Evolutionary conservation across 2,329 filamentous ascomycete genomes (phyloP).

Genomic region (Nigrograna mackinnonii): DNA sequence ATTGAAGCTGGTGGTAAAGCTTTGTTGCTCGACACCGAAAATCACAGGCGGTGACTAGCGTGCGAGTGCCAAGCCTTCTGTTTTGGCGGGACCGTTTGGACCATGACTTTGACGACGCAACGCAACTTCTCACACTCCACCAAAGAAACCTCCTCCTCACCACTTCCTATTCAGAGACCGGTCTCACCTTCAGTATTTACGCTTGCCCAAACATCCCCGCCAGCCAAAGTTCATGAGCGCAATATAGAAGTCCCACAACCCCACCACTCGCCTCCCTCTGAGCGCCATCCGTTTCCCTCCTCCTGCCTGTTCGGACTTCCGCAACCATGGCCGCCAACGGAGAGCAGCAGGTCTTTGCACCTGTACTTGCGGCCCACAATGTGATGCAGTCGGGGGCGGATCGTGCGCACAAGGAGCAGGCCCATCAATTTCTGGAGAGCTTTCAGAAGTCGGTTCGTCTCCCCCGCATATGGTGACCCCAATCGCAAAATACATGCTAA

Average conservation of each 20-base stretch:
- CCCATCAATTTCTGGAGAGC: slow-evolving; percentile 86
- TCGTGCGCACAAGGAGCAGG: slow-evolving; percentile 81
- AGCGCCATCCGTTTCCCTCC: slow-evolving; percentile 25
- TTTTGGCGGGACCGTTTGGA: too few relatives aligned
- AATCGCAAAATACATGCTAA: slow-evolving; percentile 25
- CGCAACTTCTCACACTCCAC: too few relatives aligned
- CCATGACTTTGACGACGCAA: too few relatives aligned
- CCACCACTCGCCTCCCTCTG: slow-evolving; percentile 18
- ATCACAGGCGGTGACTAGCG: too few relatives aligned
- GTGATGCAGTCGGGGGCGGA: slow-evolving; percentile 88
- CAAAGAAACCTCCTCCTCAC: too few relatives aligned
- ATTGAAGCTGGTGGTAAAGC: too few relatives aligned
- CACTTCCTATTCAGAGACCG: too few relatives aligned
- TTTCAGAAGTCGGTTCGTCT: slow-evolving; percentile 95
- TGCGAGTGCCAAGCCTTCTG: too few relatives aligned
- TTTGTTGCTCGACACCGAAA: too few relatives aligned
- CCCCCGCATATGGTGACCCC: neutral
- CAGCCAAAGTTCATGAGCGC: slow-evolving; percentile 26
- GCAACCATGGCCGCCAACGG: slow-evolving; percentile 69
- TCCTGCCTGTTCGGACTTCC: slow-evolving; percentile 7
- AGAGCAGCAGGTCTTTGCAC: slow-evolving; percentile 73
- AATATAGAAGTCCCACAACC: slow-evolving; percentile 25
- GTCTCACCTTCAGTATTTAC: too few relatives aligned
- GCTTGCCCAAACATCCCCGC: neutral
- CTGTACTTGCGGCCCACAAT: slow-evolving; percentile 83